Evolutionary conservation across 108 stramenopile genomes (phyloP), one percentile per base, ranked within the genome.

Genomic region (Skeletonema marinoi): DNA sequence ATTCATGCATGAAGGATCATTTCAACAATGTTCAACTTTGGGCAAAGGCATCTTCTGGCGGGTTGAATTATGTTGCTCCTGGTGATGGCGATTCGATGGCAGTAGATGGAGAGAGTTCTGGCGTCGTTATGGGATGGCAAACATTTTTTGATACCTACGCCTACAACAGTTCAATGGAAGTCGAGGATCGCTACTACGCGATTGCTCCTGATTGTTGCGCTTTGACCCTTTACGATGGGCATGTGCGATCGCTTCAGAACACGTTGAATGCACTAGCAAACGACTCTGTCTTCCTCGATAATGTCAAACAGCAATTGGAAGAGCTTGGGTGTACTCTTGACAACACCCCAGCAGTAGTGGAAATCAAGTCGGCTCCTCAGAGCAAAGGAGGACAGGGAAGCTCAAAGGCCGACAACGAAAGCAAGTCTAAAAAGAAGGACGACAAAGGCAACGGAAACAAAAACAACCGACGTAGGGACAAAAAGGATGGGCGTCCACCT

Each of bases 131-230:
- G n/a, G 94, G 94, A 17, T 95, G 94, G 94, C 88, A 93, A 78
- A 74, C 78, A 6, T 95, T 95, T 61, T 95, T 95, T 70, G 94
- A 95, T 38, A 65, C 80, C 6, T 77, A 89, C 72, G 94, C 90
- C 10, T 95, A 92, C 68, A 73, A 77, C 42, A 82, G 90, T 13
- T 81, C 94, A 4, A 89, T 93, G 89, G 94, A 91, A 82, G 88
- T 93, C 2, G 94, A 95, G 71, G 87, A 88, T 38, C 81, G 75
- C 9, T 95, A 90, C 66, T 95, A 92, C 72, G 80, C 94, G 4
- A 83, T 95, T 76, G 88, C 87, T 33, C 86, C 91, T 1, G 91
- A 93, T 60, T 93, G 92, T 70, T 95, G 94, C 58, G 92, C 89
- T 4, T 71, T 95, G 31, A 85, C 94, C 25, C 80, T 95, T 2